Conservation (phyloP, 2,329 filamentous ascomycete genomes). For the Pseudogymnoascus sp. region DNA sequence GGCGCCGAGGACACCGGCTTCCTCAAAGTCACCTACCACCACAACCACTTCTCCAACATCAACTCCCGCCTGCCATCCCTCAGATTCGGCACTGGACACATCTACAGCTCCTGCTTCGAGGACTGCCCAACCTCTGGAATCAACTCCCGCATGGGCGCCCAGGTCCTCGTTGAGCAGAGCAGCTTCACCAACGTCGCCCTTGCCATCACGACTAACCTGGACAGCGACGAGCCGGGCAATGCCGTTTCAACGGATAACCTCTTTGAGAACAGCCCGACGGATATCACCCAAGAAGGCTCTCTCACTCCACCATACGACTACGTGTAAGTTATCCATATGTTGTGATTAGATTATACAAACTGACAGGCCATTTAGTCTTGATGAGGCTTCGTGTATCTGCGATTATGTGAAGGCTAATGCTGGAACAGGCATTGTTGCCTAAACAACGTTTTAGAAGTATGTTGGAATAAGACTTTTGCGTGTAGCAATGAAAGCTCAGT, state of each 20-base stretch:
- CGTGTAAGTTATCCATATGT: background rate
- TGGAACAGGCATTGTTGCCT: background rate
- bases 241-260: background rate
- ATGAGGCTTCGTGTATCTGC: background rate
- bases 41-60: slow-evolving; percentile 59
- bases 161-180: slow-evolving; percentile 44
- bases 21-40: slow-evolving; percentile 56
- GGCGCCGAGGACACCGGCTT: slow-evolving; percentile 51
- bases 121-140: slow-evolving; percentile 41
- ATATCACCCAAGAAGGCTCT: slow-evolving; percentile 15
- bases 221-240: background rate
- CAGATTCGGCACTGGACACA: slow-evolving; percentile 59
- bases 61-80: slow-evolving; percentile 56
- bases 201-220: slow-evolving; percentile 3
- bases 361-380: background rate
- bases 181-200: background rate
- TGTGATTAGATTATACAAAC: background rate
- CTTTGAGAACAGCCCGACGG: slow-evolving; percentile 14
- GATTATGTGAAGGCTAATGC: background rate
- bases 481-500: background rate
- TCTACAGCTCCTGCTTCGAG: slow-evolving; percentile 46
- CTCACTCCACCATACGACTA: slow-evolving; percentile 18
- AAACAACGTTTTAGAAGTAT: background rate
- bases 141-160: slow-evolving; percentile 50
- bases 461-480: background rate